Evolutionary conservation across 345 rosid species (phyloP).

Genomic region (Corchorus olitorius): DNA sequence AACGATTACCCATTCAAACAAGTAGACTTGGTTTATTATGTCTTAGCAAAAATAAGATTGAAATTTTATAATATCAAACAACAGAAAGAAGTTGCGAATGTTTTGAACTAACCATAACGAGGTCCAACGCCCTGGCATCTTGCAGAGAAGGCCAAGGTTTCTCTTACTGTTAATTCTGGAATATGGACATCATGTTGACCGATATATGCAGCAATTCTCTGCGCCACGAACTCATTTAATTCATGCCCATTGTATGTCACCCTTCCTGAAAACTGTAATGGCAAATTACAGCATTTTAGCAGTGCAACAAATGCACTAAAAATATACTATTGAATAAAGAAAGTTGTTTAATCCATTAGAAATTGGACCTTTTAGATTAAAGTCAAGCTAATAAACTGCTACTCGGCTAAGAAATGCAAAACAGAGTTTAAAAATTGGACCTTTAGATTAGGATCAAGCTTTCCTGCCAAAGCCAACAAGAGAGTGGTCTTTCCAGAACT

Average conservation of each 20-base stretch:
- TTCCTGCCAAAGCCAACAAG: slow-evolving; percentile 67
- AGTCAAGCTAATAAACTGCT: no score
- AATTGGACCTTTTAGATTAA: no score
- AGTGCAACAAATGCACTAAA: no score
- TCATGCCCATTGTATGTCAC: slow-evolving; percentile 65
- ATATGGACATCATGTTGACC: slow-evolving; percentile 70
- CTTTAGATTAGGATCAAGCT: slow-evolving; percentile 47
- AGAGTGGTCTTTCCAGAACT: slow-evolving; percentile 83
- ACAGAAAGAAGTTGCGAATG: neutral
- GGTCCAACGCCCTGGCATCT: slow-evolving; percentile 77
- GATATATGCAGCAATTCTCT: slow-evolving; percentile 68
- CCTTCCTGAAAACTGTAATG: slow-evolving; percentile 47
- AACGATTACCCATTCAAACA: neutral
- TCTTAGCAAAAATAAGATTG: neutral
- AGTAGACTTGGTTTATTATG: neutral
- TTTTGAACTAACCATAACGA: slow-evolving; percentile 51
- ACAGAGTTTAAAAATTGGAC: slow-evolving; percentile 17
- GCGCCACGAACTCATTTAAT: slow-evolving; percentile 62
- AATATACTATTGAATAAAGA: no score
- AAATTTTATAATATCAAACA: neutral
- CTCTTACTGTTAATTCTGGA: slow-evolving; percentile 68
- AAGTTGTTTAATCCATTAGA: no score
- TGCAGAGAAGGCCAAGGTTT: slow-evolving; percentile 77
- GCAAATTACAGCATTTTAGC: no score
- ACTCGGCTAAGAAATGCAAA: no score